These are phyloP conservation scores for Polyplosphaeria fusca DNA, from an alignment of 495 filamentous ascomycete genomes.

Conservation along the genomic window DNA sequence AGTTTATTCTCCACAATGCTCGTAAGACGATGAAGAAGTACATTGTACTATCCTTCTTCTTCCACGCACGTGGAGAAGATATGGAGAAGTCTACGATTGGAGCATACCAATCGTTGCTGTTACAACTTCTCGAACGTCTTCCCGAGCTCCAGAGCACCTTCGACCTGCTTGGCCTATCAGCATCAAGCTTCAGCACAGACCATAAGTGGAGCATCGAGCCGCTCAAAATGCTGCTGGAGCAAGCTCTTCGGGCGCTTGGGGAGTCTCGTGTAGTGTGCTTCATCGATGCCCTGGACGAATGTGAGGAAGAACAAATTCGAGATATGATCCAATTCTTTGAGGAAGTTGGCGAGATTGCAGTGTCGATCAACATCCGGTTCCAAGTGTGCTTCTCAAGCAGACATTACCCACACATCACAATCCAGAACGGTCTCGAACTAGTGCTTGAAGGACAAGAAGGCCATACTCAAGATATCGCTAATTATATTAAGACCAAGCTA, in stretches of 20 bases:
- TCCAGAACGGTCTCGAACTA: conserved; percentile 38
- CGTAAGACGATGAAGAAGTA: conserved; percentile 13
- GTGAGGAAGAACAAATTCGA: conserved; percentile 13
- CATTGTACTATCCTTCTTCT: conserved; percentile 42
- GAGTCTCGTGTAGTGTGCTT: conserved; percentile 5
- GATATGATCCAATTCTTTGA: conserved; percentile 20
- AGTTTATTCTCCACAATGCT: conserved; percentile 6
- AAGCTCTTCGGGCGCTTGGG: conserved; percentile 1
- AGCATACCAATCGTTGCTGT: conserved; percentile 18
- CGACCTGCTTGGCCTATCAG: conserved; percentile 10
- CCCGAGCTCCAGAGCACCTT: conserved; percentile 5
- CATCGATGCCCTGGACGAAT: conserved; percentile 30
- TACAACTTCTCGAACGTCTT: conserved; percentile 22
- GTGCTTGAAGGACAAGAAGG: no score
- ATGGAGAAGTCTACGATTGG: conserved; percentile 28
- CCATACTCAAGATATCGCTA: conserved; percentile 22
- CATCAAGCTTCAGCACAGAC: conserved; percentile 4
- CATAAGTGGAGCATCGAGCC: conserved; percentile 11
- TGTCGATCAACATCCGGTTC: conserved; percentile 1
- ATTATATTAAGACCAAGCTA: conserved; percentile 14
- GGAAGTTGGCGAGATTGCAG: conserved; percentile 3
- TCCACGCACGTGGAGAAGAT: conserved; percentile 40
- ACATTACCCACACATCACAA: conserved; percentile 49
- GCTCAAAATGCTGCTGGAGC: conserved; percentile 12
- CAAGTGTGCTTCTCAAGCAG: no score